Conservation (phyloP, 208 protist genomes). For the Sergeia podlipaevii region DNA sequence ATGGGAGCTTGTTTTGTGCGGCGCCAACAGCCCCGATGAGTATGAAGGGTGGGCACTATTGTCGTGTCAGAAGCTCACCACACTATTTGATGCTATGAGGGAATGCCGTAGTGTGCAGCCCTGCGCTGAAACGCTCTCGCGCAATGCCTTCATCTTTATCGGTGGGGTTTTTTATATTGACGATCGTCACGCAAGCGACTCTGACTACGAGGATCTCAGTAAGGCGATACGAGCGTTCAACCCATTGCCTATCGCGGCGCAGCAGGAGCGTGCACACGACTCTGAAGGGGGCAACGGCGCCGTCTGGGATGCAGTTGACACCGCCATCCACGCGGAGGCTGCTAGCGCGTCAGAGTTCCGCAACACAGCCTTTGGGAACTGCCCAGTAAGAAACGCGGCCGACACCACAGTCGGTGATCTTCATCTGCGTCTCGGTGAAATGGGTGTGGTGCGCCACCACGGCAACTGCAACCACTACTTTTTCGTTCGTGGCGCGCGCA, state of each 20-base stretch:
- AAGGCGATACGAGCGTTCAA: slow-evolving; percentile 38
- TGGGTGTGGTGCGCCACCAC: slow-evolving; percentile 56
- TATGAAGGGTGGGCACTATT: slow-evolving; percentile 68
- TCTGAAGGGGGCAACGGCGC: slow-evolving; percentile 3
- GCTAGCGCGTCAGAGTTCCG: background rate
- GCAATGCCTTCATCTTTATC: slow-evolving; percentile 80
- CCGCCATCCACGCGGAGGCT: background rate
- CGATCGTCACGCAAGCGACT: slow-evolving; percentile 46
- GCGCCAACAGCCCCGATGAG: slow-evolving; percentile 22
- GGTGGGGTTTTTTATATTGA: slow-evolving; percentile 80
- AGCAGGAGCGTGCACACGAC: background rate
- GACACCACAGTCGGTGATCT: slow-evolving; percentile 70
- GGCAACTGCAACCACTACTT: slow-evolving; percentile 81
- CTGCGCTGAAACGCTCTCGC: slow-evolving; percentile 10
- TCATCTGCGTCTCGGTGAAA: slow-evolving; percentile 56
- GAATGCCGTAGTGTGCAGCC: slow-evolving; percentile 49
- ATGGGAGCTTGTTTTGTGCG: slow-evolving; percentile 67
- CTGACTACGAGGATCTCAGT: slow-evolving; percentile 57
- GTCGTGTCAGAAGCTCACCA: slow-evolving; percentile 61
- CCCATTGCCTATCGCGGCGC: slow-evolving; percentile 8
- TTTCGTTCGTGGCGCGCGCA: slow-evolving; percentile 35
- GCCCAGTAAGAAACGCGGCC: slow-evolving; percentile 56
- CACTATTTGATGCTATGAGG: slow-evolving; percentile 75
- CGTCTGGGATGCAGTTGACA: too few relatives aligned
- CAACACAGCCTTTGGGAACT: slow-evolving; percentile 32